Base-by-base conservation (phyloP, 768 basidiomycete genomes). In the Psilocybe subaeruginosa region DNA sequence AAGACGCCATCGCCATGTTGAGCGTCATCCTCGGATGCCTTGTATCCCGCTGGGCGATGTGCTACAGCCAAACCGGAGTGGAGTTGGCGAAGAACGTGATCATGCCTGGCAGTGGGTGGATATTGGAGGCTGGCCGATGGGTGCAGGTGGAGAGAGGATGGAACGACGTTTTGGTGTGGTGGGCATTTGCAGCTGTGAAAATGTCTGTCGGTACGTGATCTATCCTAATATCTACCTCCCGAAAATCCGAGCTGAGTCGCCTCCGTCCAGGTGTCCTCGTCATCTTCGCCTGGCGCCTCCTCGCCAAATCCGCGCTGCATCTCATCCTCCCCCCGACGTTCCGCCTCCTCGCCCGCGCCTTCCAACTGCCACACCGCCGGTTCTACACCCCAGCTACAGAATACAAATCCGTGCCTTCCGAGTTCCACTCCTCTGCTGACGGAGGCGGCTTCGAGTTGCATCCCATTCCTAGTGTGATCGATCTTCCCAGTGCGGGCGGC, bases 301-400 rank as follows among this genome's bases (percentile, higher is more conserved):
- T 92, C 43, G 93, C 93, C 8, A 99, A 98, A 73, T 85, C 87
- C 0, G 70, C 84, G 2, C 74, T 94, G 17, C 91, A 93, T 67
- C 68, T 85, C 6, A 75, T 90, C 48, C 85, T 98, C 0, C 96
- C 96, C 0, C 93, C 94, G 0, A 79, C 87, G 16, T 97, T 94
- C 82, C 90, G 96, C 60, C 76, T 86, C 48, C 78, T 92, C 62
- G 81, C 91, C 7, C 82, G 81, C 30, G 79, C 85, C 41, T 82
- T 93, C 68, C 79, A 78, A 7, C 84, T 98, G 3, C 97, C 96
- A 0, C 86, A 88, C 62, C 84, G 97, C 8, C 82, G 93, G 14
- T 94, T 93, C 76, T 97, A 99, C 72, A 91, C 89, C 4, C 90
- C 94, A 30, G 93, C 95, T 31, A 95, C 94, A 67, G 95, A 95